phyloP scores from a whole-genome alignment of 176 grass and related monocot species.

The Carex pumila region DNA sequence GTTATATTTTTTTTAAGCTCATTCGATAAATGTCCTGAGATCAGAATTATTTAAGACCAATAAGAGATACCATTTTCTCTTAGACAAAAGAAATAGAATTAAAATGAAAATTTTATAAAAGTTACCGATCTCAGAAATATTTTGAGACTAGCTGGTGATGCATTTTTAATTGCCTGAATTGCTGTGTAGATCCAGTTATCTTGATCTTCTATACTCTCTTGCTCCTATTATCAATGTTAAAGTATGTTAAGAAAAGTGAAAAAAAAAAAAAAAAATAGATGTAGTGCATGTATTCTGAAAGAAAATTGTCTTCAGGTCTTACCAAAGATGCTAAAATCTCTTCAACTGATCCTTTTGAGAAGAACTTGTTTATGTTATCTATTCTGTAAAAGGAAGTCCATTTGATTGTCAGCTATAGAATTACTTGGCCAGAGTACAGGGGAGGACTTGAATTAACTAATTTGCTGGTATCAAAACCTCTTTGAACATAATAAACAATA shows the following conservation, averaged over 20 bases:
- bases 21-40: not conserved
- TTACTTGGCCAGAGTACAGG: no score
- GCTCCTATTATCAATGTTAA: not conserved
- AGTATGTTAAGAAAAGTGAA: no score
- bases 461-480: no score
- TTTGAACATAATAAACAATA: no score
- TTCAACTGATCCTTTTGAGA: no score
- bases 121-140: slow-evolving; percentile 20
- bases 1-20: not conserved
- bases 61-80: not conserved
- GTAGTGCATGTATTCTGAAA: not conserved
- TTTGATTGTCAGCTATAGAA: no score
- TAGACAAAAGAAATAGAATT: not conserved
- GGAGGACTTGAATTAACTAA: no score
- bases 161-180: slow-evolving; percentile 18
- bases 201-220: not conserved
- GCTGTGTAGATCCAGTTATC: slow-evolving; percentile 9
- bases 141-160: slow-evolving; percentile 18
- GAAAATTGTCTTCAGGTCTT: no score
- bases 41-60: not conserved
- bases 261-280: not conserved
- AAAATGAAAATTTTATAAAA: not conserved
- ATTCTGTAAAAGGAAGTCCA: no score
- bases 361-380: no score
- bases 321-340: no score